A percentile compares a stretch with the other conserved stretches of the same genome.
Conservation (phyloP, 495 filamentous ascomycete species). For the Massariosphaeria phaeospora region DNA sequence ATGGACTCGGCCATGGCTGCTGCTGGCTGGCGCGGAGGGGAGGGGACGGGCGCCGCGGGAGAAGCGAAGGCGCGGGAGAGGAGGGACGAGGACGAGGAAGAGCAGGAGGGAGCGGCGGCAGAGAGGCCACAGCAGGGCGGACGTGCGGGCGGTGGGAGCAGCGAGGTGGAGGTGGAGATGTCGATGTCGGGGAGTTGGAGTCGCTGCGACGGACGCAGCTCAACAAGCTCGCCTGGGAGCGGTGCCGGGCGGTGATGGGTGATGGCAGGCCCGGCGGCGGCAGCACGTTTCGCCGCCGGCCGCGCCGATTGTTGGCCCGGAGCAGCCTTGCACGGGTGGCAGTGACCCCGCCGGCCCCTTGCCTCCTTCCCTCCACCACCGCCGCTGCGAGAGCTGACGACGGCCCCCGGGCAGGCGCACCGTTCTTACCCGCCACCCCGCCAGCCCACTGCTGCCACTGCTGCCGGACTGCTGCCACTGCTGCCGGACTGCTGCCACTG, state of each 20-base stretch:
- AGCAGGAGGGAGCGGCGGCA: background rate
- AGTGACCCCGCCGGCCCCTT: too few species aligned
- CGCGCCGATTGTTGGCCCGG: background rate
- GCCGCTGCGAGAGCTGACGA: too few species aligned
- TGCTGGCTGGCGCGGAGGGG: slow-evolving; percentile 1
- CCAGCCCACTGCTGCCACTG: too few species aligned
- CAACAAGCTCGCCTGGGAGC: too few species aligned
- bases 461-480: too few species aligned
- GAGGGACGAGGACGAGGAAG: background rate
- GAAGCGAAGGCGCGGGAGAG: slow-evolving; percentile 17
- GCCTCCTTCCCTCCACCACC: too few species aligned
- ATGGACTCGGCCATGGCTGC: slow-evolving; percentile 41
- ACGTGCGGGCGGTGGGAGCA: background rate
- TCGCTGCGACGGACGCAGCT: too few species aligned
- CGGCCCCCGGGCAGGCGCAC: too few species aligned
- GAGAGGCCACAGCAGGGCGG: background rate
- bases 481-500: too few species aligned
- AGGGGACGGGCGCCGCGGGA: background rate
- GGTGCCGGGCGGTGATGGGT: background rate
- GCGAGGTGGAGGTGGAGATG: background rate
- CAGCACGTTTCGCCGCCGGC: slow-evolving; percentile 1
- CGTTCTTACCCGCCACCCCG: too few species aligned
- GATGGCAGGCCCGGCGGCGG: background rate
- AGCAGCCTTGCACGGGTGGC: background rate
- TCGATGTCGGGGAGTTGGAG: slow-evolving; percentile 15